These are phyloP conservation scores for Fusarium xyrophilum DNA, from an alignment of 2,329 filamentous ascomycete species.

Conservation along the genomic window DNA sequence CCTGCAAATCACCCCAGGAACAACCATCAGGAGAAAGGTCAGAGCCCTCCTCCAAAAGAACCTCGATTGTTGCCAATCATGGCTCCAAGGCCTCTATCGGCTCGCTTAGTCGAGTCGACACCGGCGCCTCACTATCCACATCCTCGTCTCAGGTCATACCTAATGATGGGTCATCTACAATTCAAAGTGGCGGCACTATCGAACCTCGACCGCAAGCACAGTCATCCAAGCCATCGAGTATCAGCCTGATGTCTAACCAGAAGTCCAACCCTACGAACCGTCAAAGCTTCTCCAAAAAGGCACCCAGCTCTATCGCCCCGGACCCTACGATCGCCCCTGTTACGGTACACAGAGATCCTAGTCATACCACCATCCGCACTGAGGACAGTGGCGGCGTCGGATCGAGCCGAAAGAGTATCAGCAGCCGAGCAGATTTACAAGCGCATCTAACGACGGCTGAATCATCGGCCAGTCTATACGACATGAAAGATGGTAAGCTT, in stretches of 20 bases:
- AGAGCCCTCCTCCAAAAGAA: constrained; percentile 51
- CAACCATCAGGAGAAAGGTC: constrained; percentile 41
- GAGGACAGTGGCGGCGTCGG: constrained; percentile 54
- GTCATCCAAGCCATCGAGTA: constrained; percentile 58
- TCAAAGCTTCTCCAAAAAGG: constrained; percentile 52
- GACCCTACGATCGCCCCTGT: constrained; percentile 58
- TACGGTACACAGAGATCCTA: constrained; percentile 57
- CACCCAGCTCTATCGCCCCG: constrained; percentile 51
- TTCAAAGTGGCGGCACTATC: constrained; percentile 41
- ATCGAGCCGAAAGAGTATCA: constrained; percentile 51
- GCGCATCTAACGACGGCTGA: constrained; percentile 47
- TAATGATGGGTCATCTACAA: constrained; percentile 49
- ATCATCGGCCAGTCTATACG: constrained; percentile 49
- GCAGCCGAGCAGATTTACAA: constrained; percentile 52
- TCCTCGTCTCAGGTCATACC: constrained; percentile 42
- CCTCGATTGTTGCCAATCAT: constrained; percentile 50
- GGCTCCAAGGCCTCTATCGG: constrained; percentile 52
- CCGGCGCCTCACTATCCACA: constrained; percentile 43
- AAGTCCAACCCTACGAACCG: constrained; percentile 52
- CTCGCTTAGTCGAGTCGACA: constrained; percentile 53
- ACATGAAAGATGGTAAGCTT: constrained; percentile 47
- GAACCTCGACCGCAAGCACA: constrained; percentile 53
- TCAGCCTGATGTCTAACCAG: constrained; percentile 53
- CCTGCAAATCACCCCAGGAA: constrained; percentile 47
- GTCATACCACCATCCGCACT: constrained; percentile 50